These are phyloP conservation scores for Daldinia sp. DNA, from an alignment of 2,329 filamentous ascomycete species.

Conservation along the genomic window DNA sequence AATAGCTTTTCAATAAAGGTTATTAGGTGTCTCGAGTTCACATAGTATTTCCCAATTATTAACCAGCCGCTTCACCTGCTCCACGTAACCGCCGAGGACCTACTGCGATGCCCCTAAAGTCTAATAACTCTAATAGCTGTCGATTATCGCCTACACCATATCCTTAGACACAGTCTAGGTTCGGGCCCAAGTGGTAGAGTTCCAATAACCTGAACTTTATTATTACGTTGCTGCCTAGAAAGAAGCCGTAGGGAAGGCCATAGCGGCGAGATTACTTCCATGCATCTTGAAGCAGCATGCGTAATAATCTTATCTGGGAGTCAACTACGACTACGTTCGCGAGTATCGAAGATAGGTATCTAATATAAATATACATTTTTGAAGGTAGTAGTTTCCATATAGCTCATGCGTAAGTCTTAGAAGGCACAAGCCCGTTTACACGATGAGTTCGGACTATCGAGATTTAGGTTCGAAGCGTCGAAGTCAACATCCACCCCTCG, in stretches of 20 bases:
- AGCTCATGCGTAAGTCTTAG: background rate
- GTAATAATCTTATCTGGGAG: background rate
- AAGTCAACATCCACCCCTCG: conserved; percentile 7
- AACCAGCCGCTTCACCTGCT: background rate
- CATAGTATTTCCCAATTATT: background rate
- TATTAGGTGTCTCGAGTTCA: background rate
- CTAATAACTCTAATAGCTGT: background rate
- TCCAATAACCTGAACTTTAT: background rate
- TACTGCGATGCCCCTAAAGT: no score
- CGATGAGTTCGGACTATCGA: background rate
- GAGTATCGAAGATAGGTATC: background rate
- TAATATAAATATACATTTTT: no score
- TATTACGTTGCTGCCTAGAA: background rate
- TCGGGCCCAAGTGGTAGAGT: background rate
- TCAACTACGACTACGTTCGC: background rate
- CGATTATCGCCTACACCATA: background rate
- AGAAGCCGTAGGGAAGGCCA: background rate
- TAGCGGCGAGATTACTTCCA: background rate
- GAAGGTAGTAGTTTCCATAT: background rate
- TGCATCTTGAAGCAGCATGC: background rate
- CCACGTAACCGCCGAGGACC: background rate
- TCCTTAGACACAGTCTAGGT: background rate
- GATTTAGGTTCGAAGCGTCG: conserved; percentile 13
- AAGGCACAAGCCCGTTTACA: background rate
- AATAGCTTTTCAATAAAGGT: background rate